Evolutionary conservation across 139 green algal species (phyloP), one percentile per base, ranked within the genome.

Genomic region (Picochlorum sp.): DNA sequence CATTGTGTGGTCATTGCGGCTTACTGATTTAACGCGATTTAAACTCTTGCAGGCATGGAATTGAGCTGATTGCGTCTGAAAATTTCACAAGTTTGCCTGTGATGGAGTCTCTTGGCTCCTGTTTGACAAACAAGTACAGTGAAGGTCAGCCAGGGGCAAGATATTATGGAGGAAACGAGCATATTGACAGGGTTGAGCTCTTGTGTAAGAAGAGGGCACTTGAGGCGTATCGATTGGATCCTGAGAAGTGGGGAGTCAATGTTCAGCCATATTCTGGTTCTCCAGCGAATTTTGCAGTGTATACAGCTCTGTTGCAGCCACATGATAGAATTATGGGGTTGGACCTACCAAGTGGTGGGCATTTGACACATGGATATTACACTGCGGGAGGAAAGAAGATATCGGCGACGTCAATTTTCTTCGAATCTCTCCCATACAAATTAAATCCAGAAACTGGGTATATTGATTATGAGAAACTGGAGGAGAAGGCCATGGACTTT

Each of bases 161-260:
- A 2, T 98, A 98, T 75, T 98, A 98, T 67, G 92, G 92, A 21
- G 92, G 92, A 57, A 98, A 98, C 67, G 92, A 96, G 62, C 85
- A 92, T 69, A 92, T 95, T 16, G 91, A 96, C 69, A 71, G 75
- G 26, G 51, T 87, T 41, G 83, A 89, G 72, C 67, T 84, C 51
- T 21, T 66, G 34, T 66, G 61, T 32, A 75, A 68, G 23, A 26
- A 41, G 14, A 77, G 88, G 20, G 88, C 88, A 3, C 79, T 95
- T 60, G 61, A 71, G 16, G 88, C 87, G 9, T 95, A 84, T 72
- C 67, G 70, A 41, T 69, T 95, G n/a, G 66, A 80, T 68, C 57
- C 76, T 15, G 61, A 71, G 4, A 52, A 74, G 37, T 95, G 88
- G 88, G 84, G 87, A 28, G 87, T 94, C 47, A 95, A 95, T 70